phyloP scores from a whole-genome alignment of 2,329 filamentous ascomycete genomes.

The Rutstroemia sp. region DNA sequence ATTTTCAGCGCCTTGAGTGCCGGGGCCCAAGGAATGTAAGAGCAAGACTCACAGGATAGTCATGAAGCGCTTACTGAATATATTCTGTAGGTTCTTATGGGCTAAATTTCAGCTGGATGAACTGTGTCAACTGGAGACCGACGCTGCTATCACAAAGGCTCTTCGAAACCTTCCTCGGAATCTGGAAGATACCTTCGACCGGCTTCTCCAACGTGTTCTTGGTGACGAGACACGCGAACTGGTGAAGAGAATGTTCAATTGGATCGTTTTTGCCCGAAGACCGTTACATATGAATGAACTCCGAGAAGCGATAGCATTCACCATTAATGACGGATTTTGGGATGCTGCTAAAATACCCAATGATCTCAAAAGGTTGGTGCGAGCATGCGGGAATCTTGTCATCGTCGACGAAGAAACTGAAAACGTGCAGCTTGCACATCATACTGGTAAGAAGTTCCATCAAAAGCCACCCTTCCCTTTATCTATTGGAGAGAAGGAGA shows the following conservation, averaged over 20 bases:
- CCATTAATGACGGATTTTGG: background rate
- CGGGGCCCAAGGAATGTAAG: background rate
- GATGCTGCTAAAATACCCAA: background rate
- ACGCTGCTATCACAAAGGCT: constrained; percentile 6
- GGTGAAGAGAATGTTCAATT: constrained; percentile 12
- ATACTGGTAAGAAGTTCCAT: background rate
- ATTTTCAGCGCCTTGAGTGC: background rate
- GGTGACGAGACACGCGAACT: constrained; percentile 4
- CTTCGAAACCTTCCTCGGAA: constrained; percentile 11
- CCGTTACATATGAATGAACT: constrained; percentile 12
- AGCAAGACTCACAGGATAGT: background rate
- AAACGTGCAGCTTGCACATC: background rate
- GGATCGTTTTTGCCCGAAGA: constrained; percentile 10
- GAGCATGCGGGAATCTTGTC: background rate
- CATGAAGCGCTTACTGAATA: background rate
- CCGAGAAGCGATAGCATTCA: constrained; percentile 7
- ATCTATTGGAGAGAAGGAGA: background rate
- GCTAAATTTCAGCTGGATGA: constrained; percentile 13
- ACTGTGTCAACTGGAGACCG: constrained; percentile 9
- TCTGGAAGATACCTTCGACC: constrained; percentile 13
- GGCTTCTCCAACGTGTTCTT: constrained; percentile 9
- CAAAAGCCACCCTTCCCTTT: background rate
- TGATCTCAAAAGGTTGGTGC: background rate
- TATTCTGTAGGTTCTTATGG: constrained; percentile 8
- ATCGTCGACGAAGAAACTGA: background rate